These are phyloP conservation scores for Hypericum perforatum DNA, from an alignment of 345 rosid species.

Conservation along the genomic window DNA sequence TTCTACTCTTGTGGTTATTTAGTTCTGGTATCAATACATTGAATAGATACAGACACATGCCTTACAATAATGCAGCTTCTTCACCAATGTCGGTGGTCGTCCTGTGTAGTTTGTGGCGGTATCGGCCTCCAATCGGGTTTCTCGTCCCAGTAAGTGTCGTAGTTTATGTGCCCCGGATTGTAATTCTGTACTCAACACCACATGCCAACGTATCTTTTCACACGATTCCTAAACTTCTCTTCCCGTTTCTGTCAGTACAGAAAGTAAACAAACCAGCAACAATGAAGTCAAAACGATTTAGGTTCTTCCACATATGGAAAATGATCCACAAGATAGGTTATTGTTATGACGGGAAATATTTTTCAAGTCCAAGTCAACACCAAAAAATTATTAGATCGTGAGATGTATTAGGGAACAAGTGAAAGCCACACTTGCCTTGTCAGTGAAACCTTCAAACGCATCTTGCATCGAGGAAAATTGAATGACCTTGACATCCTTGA, in stretches of 20 bases:
- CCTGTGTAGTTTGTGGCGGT: conserved; percentile 66
- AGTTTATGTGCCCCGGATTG: conserved; percentile 80
- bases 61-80: not conserved
- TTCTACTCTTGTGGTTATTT: not conserved
- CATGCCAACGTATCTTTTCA: conserved; percentile 74
- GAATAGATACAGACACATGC: not conserved
- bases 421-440: conserved; percentile 47
- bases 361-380: no score
- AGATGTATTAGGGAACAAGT: no score
- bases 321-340: not conserved
- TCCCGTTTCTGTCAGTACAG: conserved; percentile 40
- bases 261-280: conserved; percentile 8
- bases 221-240: conserved; percentile 62
- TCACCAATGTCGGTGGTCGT: conserved; percentile 64
- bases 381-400: no score
- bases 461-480: conserved; percentile 85
- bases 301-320: not conserved
- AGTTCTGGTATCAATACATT: not conserved
- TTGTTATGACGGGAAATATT: no score
- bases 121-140: conserved; percentile 84
- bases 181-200: conserved; percentile 88
- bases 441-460: conserved; percentile 63
- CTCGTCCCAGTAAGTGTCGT: conserved; percentile 97
- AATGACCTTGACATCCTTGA: conserved; percentile 69
- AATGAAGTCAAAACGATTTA: not conserved